Evolutionary conservation across 306 rosid species (phyloP).

Genomic region (Cucumis sativus): Cucumber_9930_V3 NC_026659.2:31851501-31852000

Average conservation of each 20-base stretch:
- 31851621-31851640: neutral
- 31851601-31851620: neutral
- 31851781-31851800: neutral
- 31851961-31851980: constrained; percentile 9
- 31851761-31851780: neutral
- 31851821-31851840: neutral
- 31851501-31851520: constrained; percentile 39
- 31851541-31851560: constrained; percentile 3
- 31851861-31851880: neutral
- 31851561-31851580: constrained; percentile 17
- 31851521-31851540: constrained; percentile 21
- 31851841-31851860: neutral
- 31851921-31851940: constrained; percentile 15
- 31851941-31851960: constrained; percentile 13
- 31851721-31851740: neutral
- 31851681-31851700: neutral
- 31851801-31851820: constrained; percentile 13
- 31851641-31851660: neutral
- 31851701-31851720: neutral
- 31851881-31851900: constrained; percentile 11
- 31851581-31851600: constrained; percentile 35
- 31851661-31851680: neutral
- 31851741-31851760: neutral
- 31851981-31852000: constrained; percentile 20
- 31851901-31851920: constrained; percentile 22